Evolutionary conservation across 345 rosid genomes (phyloP).

Genomic region (Eucalyptus urophylla): DNA sequence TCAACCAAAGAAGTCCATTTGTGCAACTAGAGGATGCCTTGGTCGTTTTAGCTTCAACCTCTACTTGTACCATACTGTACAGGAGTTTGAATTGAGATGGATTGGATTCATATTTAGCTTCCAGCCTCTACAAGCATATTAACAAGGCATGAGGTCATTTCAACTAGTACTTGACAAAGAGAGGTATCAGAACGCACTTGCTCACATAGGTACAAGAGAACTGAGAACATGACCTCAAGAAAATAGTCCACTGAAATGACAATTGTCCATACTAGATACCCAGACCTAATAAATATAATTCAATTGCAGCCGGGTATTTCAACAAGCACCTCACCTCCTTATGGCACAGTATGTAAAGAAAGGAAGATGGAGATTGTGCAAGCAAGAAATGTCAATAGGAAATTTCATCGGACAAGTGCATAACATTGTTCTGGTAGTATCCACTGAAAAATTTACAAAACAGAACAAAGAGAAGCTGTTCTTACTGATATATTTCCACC

Average conservation of each 20-base stretch:
- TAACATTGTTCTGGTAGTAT: background rate
- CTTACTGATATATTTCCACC: constrained; percentile 83
- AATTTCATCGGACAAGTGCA: background rate
- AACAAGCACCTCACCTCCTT: background rate
- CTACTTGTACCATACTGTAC: constrained; percentile 73
- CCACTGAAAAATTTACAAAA: background rate
- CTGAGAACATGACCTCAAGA: background rate
- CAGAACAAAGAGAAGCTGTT: background rate
- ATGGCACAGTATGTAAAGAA: background rate
- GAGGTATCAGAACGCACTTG: background rate
- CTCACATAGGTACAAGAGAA: background rate
- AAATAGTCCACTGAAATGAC: background rate
- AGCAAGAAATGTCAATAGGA: background rate
- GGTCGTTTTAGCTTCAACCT: constrained; percentile 66
- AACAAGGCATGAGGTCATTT: background rate
- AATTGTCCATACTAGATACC: background rate
- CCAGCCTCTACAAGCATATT: constrained; percentile 57
- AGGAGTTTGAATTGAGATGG: constrained; percentile 49
- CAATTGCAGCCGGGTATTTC: background rate
- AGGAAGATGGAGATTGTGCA: background rate
- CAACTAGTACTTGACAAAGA: background rate
- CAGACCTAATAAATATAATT: background rate
- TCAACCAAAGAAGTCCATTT: constrained; percentile 95
- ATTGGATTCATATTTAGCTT: constrained; percentile 54
- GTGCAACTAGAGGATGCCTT: constrained; percentile 88